Evolutionary conservation across 495 filamentous ascomycete genomes (phyloP), one percentile per base, ranked within the genome.

Genomic region (Aspergillus campestris): DNA sequence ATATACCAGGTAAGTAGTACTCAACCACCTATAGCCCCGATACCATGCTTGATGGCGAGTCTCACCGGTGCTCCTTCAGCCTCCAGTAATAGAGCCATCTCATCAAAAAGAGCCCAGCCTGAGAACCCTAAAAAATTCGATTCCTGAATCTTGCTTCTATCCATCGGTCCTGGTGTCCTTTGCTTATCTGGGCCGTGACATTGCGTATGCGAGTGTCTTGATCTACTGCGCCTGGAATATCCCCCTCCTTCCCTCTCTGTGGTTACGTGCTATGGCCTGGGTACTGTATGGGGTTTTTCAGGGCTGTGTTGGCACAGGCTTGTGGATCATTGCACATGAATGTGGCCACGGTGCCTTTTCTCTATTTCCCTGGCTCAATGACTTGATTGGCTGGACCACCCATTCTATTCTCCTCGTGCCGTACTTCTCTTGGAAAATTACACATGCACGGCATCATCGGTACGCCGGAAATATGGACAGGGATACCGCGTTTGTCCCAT

Each of bases 261-360:
- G 14, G 65, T 62, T 78, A 44, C 72, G 83, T 46, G 59, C 67
- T 48, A 58, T 56, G 39, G 65, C 82, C n/a, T 92, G 84, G 83
- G 74, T 67, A 10, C 50, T 70, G 14, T 91, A 94, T 59, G 78
- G 82, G 32, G 70, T 89, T 61, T 45, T 83, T 24, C 85, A 91
- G 60, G 86, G 87, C 36, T 74, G 87, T 30, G 83, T 84, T 59
- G 83, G 75, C 42, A 91, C 87, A 28, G 87, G 87, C 38, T 55
- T 87, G 18, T 94, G 87, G 87, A 83, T 92, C 38, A 67, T 94
- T 37, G 86, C 86, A 13, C 87, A 92, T 64, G 87, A 94, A 69
- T 92, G 86, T 60, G 87, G 87, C 49, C 87, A 95, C 51, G 79
- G 80, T 34, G 75, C 81, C 5, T 87, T 87, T 73, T 86, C 83